A percentile compares a stretch with the other conserved stretches of the same genome.
phyloP scores from a whole-genome alignment of 2,329 filamentous ascomycete species.

The Chaetomiaceae sp. region DNA sequence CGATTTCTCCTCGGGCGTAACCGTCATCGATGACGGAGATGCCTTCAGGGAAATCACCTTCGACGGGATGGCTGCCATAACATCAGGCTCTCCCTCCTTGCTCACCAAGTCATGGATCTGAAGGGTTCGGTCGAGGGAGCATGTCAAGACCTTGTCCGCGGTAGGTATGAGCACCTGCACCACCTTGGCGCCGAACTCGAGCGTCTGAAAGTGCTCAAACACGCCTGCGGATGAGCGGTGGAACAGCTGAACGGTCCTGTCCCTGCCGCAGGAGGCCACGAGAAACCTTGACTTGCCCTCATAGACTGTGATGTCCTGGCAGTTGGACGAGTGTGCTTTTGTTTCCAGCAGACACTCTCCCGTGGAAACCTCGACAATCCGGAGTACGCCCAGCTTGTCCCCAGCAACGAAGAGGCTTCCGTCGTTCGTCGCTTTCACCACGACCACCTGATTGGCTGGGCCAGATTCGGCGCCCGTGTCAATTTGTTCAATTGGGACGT shows the following conservation, averaged over 20 bases:
- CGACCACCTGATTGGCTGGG: conserved; percentile 54
- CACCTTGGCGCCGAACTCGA: conserved; percentile 88
- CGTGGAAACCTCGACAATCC: conserved; percentile 60
- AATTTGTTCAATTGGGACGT: conserved; percentile 65
- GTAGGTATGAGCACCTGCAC: conserved; percentile 69
- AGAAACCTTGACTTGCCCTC: conserved; percentile 59
- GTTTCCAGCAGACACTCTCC: conserved; percentile 63
- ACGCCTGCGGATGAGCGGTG: conserved; percentile 49
- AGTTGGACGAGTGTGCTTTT: conserved; percentile 82
- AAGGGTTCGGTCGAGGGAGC: conserved; percentile 81
- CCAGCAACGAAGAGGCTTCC: conserved; percentile 71
- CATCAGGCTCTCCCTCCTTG: conserved; percentile 59
- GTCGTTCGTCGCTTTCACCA: conserved; percentile 55
- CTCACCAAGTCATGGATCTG: conserved; percentile 75
- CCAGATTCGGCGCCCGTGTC: conserved; percentile 48
- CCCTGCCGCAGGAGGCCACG: conserved; percentile 78
- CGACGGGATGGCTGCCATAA: conserved; percentile 71
- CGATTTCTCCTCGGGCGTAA: conserved; percentile 57
- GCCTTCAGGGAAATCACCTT: conserved; percentile 78
- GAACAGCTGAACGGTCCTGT: conserved; percentile 93
- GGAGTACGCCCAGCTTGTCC: conserved; percentile 80
- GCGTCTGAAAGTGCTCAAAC: conserved; percentile 81
- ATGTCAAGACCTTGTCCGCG: conserved; percentile 73
- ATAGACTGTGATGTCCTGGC: conserved; percentile 73
- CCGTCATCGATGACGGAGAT: conserved; percentile 78